Evolutionary conservation across 345 rosid species (phyloP), one percentile per base, ranked within the genome.

Genomic region (Luvunga scandens): DNA sequence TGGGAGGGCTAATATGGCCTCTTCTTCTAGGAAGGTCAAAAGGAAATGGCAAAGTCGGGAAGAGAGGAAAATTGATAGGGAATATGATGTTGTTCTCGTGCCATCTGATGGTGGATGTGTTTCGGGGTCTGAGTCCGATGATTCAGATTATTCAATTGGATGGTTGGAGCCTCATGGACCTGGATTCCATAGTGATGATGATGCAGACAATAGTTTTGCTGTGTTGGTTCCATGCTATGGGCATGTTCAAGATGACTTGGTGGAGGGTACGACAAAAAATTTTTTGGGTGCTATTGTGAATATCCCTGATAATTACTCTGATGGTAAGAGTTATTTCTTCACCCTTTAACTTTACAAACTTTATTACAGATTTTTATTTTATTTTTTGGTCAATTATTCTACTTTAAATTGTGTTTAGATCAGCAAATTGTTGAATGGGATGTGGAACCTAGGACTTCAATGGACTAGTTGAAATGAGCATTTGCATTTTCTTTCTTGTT

Each of bases 111-210:
- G 90, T 78, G 91, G 88, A 50, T 90, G 93, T 80, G 86, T 91
- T 78, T 91, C 92, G 1, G 96, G 92, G 25, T 89, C 96, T 28
- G 96, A 91, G 75, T 87, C 96, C 9, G 93, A 90, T 81, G 93
- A 78, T 77, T 89, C 89, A 0, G 96, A 91, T 82, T 91, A 88
- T 83, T 91, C 96, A 6, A 85, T 90, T 67, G 96, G 96, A 79
- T 91, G 96, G 96, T 69, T 89, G 79, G 96, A 91, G 79, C 96
- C 96, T 73, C 96, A 89, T 82, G 96, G 92, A 42, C 84, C 92
- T 70, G 91, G 82, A 62, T 90, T 91, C 82, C 85, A 62, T 74
- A 86, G 86, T 77, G 93, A 87, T 34, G 88, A 89, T 75, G 96
- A 90, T n/a, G 65, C 76, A 5, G 88, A 91, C 67, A 78, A 84